Evolutionary conservation across 140 eudicot species (phyloP).

Genomic region (Stevia rebaudiana): DNA sequence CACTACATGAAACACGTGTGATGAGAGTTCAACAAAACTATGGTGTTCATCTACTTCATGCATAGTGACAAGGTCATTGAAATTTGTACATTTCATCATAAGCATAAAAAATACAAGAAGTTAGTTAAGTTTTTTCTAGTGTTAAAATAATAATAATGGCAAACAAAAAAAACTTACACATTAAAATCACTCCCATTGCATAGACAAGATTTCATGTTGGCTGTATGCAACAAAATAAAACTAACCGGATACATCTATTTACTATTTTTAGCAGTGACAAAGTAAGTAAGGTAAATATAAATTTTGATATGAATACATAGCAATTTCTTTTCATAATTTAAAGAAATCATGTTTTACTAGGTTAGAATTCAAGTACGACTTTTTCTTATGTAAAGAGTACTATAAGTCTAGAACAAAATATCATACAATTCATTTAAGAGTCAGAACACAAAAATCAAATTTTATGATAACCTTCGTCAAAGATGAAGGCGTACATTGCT

Average conservation of each 20-base stretch:
- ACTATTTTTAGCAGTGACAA: background rate
- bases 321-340: background rate
- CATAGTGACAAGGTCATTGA: background rate
- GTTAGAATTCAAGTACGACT: background rate
- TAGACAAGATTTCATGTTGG: too few species aligned
- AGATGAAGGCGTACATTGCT: background rate
- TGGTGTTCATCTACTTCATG: background rate
- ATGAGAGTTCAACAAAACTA: background rate
- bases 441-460: background rate
- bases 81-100: background rate
- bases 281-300: background rate
- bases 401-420: background rate
- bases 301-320: background rate
- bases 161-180: too few species aligned
- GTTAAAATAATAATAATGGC: background rate
- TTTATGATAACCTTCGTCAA: background rate
- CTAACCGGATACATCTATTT: background rate
- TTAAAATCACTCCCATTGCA: too few species aligned
- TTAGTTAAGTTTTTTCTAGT: background rate
- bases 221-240: too few species aligned
- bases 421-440: background rate
- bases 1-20: slow-evolving; percentile 1
- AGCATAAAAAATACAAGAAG: background rate
- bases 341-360: background rate
- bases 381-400: background rate